These are phyloP conservation scores for Erodium texanum DNA, from an alignment of 441 rosid species.

Conservation along the genomic window DNA sequence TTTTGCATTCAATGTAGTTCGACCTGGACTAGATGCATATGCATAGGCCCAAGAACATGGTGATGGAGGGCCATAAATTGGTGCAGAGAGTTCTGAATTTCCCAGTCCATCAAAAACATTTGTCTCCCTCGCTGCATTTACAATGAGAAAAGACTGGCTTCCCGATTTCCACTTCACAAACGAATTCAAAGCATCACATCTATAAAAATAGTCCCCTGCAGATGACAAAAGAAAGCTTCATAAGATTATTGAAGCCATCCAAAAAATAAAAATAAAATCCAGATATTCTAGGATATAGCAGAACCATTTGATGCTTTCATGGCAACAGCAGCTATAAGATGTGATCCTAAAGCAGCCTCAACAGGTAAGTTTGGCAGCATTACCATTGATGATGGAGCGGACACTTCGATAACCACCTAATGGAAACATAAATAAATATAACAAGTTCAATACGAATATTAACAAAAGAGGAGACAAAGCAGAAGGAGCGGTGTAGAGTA, in stretches of 20 bases:
- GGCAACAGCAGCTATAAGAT: conserved; percentile 74
- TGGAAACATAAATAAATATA: conserved; percentile 9
- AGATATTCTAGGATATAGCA: conserved; percentile 17
- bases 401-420: conserved; percentile 79
- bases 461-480: background rate
- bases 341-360: conserved; percentile 78
- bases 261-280: conserved; percentile 16
- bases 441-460: conserved; percentile 1
- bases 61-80: conserved; percentile 48
- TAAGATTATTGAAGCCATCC: conserved; percentile 20
- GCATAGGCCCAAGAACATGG: conserved; percentile 69
- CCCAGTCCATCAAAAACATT: conserved; percentile 32
- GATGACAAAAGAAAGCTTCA: conserved; percentile 23
- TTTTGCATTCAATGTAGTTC: conserved; percentile 65
- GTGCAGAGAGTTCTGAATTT: conserved; percentile 21
- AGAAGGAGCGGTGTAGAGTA: background rate
- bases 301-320: conserved; percentile 75
- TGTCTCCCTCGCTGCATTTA: conserved; percentile 44
- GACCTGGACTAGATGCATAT: conserved; percentile 68
- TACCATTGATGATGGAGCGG: conserved; percentile 62
- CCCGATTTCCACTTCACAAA: conserved; percentile 70
- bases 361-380: conserved; percentile 79
- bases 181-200: conserved; percentile 74
- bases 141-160: conserved; percentile 56
- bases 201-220: conserved; percentile 68